Evolutionary conservation across 805 yeast species (phyloP).

Genomic region (Zygoascus biomembranicola): DNA sequence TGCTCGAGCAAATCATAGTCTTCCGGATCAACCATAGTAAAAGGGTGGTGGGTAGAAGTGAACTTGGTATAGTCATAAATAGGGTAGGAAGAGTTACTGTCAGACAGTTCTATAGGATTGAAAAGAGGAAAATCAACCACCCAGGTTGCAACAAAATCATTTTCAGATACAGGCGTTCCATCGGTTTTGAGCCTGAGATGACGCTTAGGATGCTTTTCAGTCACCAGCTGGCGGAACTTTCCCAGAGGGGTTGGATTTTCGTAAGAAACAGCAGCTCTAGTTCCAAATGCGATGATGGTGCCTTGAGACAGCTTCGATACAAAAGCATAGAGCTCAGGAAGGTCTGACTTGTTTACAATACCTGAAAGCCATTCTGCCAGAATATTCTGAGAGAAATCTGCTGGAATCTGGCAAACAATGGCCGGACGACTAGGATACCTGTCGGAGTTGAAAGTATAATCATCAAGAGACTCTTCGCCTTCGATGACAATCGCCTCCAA

Average conservation of each 20-base stretch:
- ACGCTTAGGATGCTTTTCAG: constrained; percentile 42
- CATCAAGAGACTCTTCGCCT: constrained; percentile 14
- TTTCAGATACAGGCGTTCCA: constrained; percentile 4
- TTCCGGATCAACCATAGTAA: constrained; percentile 76
- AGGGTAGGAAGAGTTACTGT: constrained; percentile 41
- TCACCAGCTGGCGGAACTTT: constrained; percentile 66
- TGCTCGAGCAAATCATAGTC: constrained; percentile 52
- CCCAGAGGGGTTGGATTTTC: constrained; percentile 97
- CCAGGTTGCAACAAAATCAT: constrained; percentile 45
- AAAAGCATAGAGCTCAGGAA: not conserved
- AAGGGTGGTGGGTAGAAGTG: constrained; percentile 91
- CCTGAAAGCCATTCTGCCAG: not conserved
- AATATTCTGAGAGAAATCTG: not conserved
- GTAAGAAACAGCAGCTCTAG: constrained; percentile 59
- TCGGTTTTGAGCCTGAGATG: constrained; percentile 37
- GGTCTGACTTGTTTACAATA: not conserved
- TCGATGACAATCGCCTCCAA: constrained; percentile 63
- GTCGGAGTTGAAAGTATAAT: not conserved
- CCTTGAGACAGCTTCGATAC: constrained; percentile 33
- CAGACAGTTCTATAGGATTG: constrained; percentile 52
- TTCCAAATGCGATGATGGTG: constrained; percentile 70
- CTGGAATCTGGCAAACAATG: not conserved
- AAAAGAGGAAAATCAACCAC: constrained; percentile 89
- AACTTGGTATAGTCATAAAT: constrained; percentile 40
- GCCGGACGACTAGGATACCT: constrained; percentile 1